phyloP scores from a whole-genome alignment of 2,329 filamentous ascomycete genomes.

The Aspergillus japonicus region DNA sequence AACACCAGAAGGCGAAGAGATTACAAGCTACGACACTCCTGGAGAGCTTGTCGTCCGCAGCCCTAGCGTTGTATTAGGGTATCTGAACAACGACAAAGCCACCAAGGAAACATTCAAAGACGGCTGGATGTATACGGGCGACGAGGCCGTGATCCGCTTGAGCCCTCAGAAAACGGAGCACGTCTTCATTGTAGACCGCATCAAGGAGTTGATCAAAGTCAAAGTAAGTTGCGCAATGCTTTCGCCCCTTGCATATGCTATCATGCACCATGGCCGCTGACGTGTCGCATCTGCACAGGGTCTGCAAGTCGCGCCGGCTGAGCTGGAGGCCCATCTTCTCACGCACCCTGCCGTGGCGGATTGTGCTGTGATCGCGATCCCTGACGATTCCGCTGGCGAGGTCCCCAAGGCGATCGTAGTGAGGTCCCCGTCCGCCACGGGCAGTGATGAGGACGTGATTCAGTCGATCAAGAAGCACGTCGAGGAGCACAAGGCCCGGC shows the following conservation, averaged over 20 bases:
- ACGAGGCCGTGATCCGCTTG: constrained; percentile 71
- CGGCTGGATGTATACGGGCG: constrained; percentile 80
- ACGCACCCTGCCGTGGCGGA: constrained; percentile 73
- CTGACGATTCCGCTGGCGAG: constrained; percentile 61
- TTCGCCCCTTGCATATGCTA: neutral
- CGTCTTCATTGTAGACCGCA: constrained; percentile 78
- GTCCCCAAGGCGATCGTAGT: constrained; percentile 65
- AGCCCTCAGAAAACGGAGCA: constrained; percentile 71
- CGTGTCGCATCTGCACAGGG: constrained; percentile 53
- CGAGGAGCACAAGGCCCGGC: constrained; percentile 59
- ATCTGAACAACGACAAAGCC: constrained; percentile 81
- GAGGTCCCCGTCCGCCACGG: constrained; percentile 53
- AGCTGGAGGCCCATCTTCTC: constrained; percentile 77
- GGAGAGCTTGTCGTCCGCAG: constrained; percentile 79
- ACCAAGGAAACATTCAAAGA: constrained; percentile 78
- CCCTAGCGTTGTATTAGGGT: constrained; percentile 76
- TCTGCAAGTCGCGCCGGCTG: constrained; percentile 77
- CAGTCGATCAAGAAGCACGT: constrained; percentile 58
- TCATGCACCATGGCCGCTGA: neutral
- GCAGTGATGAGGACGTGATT: constrained; percentile 53
- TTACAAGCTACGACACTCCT: constrained; percentile 68
- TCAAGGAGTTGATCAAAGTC: constrained; percentile 76
- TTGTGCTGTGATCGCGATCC: constrained; percentile 73
- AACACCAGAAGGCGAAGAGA: constrained; percentile 65
- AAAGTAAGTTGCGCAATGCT: constrained; percentile 54